These are phyloP conservation scores for Pythium insidiosum DNA, from an alignment of 352 stramenopile species.

Conservation along the genomic window DNA sequence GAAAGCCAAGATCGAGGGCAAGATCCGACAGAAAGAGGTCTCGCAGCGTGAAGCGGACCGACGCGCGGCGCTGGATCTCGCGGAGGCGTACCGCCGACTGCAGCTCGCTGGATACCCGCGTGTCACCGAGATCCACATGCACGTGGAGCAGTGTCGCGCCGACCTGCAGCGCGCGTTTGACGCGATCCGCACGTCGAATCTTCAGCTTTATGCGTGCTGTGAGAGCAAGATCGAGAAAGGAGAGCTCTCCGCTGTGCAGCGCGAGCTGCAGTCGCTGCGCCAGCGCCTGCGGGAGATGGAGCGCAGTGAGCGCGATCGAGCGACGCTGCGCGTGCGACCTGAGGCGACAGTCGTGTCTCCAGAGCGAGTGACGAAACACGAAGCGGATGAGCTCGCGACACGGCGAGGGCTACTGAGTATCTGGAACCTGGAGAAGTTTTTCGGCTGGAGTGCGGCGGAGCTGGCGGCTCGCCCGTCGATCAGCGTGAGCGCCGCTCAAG, in stretches of 20 bases:
- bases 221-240: conserved; percentile 51
- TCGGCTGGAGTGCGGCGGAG: conserved; percentile 13
- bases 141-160: conserved; percentile 54
- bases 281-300: conserved; percentile 28
- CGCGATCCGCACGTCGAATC: conserved; percentile 51
- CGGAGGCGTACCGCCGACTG: conserved; percentile 50
- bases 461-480: conserved; percentile 1
- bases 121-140: conserved; percentile 47
- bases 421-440: conserved; percentile 21
- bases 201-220: conserved; percentile 57
- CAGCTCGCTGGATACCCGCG: conserved; percentile 52
- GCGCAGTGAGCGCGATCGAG: not conserved
- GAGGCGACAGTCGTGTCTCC: too few species aligned
- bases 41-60: conserved; percentile 42
- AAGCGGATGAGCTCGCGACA: too few species aligned
- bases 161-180: conserved; percentile 62
- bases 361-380: too few species aligned
- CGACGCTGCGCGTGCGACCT: too few species aligned
- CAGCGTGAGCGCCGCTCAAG: conserved; percentile 16
- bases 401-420: not conserved
- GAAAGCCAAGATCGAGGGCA: conserved; percentile 62
- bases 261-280: conserved; percentile 38
- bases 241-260: conserved; percentile 35
- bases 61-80: conserved; percentile 31
- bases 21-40: conserved; percentile 47